phyloP scores from a whole-genome alignment of 2,329 filamentous ascomycete genomes.

The Bipolaris sorokiniana region DNA sequence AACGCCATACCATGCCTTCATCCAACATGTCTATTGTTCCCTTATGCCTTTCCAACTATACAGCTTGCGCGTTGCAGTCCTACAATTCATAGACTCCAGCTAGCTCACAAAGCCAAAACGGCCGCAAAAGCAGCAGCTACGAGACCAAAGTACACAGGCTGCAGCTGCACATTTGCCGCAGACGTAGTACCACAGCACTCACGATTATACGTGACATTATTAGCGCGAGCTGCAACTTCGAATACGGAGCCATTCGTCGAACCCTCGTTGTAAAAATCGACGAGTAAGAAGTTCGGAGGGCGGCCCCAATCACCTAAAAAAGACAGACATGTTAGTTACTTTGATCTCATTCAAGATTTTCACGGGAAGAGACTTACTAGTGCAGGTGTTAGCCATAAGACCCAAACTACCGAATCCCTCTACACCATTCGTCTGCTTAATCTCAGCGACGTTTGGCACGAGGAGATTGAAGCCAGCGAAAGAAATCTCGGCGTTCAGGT shows the following conservation, averaged over 20 bases:
- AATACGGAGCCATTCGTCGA: slow-evolving; percentile 48
- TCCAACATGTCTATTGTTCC: too few species aligned
- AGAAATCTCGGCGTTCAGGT: slow-evolving; percentile 76
- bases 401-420: slow-evolving; percentile 45
- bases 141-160: slow-evolving; percentile 27
- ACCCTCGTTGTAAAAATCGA: slow-evolving; percentile 51
- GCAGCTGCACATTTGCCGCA: slow-evolving; percentile 13
- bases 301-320: slow-evolving; percentile 41
- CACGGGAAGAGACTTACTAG: slow-evolving; percentile 34
- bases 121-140: slow-evolving; percentile 28
- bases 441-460: slow-evolving; percentile 45
- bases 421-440: slow-evolving; percentile 46
- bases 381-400: slow-evolving; percentile 41
- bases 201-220: slow-evolving; percentile 72
- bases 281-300: slow-evolving; percentile 51
- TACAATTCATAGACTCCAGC: too few species aligned
- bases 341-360: not conserved
- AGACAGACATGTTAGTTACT: not conserved
- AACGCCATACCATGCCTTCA: too few species aligned
- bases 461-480: slow-evolving; percentile 38
- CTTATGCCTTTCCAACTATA: too few species aligned
- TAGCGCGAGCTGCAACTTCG: slow-evolving; percentile 57
- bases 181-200: slow-evolving; percentile 61
- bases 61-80: too few species aligned
- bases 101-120: slow-evolving; percentile 25